Base-by-base conservation (phyloP, 768 basidiomycete genomes). In the Pleurotus pulmonarius region DNA sequence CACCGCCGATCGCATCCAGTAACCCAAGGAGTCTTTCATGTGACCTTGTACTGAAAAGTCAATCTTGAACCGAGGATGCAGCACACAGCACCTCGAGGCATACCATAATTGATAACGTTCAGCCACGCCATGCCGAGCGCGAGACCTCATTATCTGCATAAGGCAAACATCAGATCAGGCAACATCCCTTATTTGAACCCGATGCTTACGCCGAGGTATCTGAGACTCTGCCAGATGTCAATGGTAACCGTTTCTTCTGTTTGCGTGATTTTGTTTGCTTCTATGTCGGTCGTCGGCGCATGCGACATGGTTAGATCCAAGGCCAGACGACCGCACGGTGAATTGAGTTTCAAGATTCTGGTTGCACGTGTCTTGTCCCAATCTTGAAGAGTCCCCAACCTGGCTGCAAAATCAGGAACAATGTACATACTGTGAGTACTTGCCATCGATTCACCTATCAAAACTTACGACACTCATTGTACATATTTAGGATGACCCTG, bases 101-200 rank as follows among this genome's bases (percentile, higher is more conserved):
- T n/a, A n/a, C n/a, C n/a, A n/a, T 34, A 34, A 34, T 11, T 34
- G 29, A 34, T 34, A 34, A 9, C 29, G 37, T 12, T 34, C 15
- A 15, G 15, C 51, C 24, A 38, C 51, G 38, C 51, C 51, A 53
- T 12, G 51, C 18, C 22, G 38, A 40, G 24, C 39, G 16, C 34
- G 37, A 18, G 51, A 53, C 16, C 51, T 53, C 51, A 40, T 53
- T 51, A 38, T 39, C 51, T 53, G 51, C 51, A 53, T 40, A 40
- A 53, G 51, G 51, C n/a, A 53, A 53, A 16, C 9, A 11, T 51
- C 8, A 16, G 20, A 51, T 51, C 51, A 53, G 37, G 51, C 41
- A 40, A 53, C 20, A n/a, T 8, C 51, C 41, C 41, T 53, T 37
- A 20, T 40, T 53, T 39, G 51, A 40, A 53, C 39, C 24, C 24